Evolutionary conservation across 2,329 filamentous ascomycete genomes (phyloP).

Genomic region (Fusarium setosum): DNA sequence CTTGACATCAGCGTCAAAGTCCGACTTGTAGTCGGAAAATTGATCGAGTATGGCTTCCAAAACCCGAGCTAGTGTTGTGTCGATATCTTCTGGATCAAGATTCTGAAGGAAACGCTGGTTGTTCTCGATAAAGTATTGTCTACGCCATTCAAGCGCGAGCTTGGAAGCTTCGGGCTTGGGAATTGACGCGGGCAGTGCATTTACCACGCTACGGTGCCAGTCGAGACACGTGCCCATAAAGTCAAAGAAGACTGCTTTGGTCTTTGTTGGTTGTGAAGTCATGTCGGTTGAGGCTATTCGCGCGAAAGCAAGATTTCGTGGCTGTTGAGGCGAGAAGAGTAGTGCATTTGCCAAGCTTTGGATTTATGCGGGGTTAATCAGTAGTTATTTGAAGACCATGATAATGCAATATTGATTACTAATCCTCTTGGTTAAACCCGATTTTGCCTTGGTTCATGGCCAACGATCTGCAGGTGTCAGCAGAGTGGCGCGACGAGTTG

Average conservation of each 20-base stretch:
- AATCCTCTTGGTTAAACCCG: too few species aligned
- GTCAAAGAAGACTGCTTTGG: conserved; percentile 65
- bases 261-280: conserved; percentile 12
- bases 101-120: conserved; percentile 49
- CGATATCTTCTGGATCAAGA: conserved; percentile 59
- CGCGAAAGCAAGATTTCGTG: too few species aligned
- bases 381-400: too few species aligned
- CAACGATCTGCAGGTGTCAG: too few species aligned
- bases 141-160: conserved; percentile 63
- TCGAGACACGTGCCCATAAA: conserved; percentile 70
- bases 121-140: conserved; percentile 60
- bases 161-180: conserved; percentile 46
- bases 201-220: conserved; percentile 59
- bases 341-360: background rate
- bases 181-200: conserved; percentile 49
- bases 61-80: conserved; percentile 57
- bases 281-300: background rate
- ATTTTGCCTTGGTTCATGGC: too few species aligned
- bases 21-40: background rate
- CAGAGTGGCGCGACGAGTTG: too few species aligned
- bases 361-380: too few species aligned
- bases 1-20: conserved; percentile 29
- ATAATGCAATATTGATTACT: too few species aligned
- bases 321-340: background rate
- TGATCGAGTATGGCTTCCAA: conserved; percentile 50